A percentile compares a stretch with the other conserved stretches of the same genome.
phyloP scores from a whole-genome alignment of 108 stramenopile species.

The Mayamaea pseudoterrestris region DNA sequence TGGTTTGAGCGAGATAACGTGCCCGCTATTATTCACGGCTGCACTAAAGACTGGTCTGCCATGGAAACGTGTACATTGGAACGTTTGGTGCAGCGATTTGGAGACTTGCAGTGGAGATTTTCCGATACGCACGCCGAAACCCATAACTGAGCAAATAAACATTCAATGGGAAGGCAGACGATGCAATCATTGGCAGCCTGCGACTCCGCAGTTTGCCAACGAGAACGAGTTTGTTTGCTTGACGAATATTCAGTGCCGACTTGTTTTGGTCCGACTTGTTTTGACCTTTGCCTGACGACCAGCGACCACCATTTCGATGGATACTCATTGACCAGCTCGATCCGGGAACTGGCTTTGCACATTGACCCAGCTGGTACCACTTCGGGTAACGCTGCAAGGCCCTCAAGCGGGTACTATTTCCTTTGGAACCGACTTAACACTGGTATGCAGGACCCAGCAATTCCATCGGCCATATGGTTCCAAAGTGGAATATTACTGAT shows the following conservation, averaged over 20 bases:
- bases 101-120: conserved; percentile 52
- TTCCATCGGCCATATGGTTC: conserved; percentile 67
- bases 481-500: no score
- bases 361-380: conserved; percentile 74
- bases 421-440: conserved; percentile 43
- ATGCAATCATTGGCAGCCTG: conserved; percentile 75
- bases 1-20: conserved; percentile 57
- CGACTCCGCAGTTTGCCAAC: conserved; percentile 56
- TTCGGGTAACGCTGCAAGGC: conserved; percentile 82
- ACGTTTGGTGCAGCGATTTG: conserved; percentile 40
- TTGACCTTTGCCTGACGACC: conserved; percentile 25
- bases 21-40: conserved; percentile 55
- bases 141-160: no score
- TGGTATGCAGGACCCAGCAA: conserved; percentile 59
- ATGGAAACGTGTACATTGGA: conserved; percentile 44
- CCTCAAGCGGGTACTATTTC: conserved; percentile 79
- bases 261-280: conserved; percentile 67
- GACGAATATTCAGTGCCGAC: conserved; percentile 53
- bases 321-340: conserved; percentile 64
- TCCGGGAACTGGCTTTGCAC: conserved; percentile 76
- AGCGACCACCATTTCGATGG: conserved; percentile 76
- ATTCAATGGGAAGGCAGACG: conserved; percentile 54
- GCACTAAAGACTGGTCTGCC: conserved; percentile 47
- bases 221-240: conserved; percentile 28
- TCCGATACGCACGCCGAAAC: conserved; percentile 73